Percentiles rank a stretch among this genome's conserved stretches.
These are phyloP conservation scores for Cladophialophora bantiana DNA, from an alignment of 2,329 filamentous ascomycete species.

Conservation along the genomic window DNA sequence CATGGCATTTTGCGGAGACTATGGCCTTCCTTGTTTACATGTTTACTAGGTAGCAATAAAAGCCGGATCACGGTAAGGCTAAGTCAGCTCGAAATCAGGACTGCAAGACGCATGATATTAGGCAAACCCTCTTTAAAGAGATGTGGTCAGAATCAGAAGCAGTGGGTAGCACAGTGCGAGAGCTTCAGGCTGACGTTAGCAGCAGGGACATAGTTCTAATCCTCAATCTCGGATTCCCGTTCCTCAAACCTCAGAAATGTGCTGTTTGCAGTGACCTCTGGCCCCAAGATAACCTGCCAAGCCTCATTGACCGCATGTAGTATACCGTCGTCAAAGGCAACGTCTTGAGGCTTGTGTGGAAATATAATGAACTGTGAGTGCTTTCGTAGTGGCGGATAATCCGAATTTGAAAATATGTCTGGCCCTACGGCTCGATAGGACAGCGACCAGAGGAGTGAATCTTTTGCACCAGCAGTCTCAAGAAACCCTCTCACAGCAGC, in stretches of 20 bases:
- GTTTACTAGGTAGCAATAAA: not conserved
- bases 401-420: constrained; percentile 30
- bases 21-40: not conserved
- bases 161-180: not conserved
- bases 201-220: not conserved
- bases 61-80: not conserved
- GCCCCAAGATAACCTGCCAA: constrained; percentile 71
- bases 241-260: constrained; percentile 61
- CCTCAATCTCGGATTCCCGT: constrained; percentile 29
- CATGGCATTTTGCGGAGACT: too few species aligned
- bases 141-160: not conserved
- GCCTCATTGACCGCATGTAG: constrained; percentile 71
- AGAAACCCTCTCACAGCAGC: constrained; percentile 30
- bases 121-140: not conserved
- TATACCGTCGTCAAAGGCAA: constrained; percentile 75
- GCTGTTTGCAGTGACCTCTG: constrained; percentile 55
- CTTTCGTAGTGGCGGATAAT: constrained; percentile 15
- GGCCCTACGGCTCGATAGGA: constrained; percentile 56
- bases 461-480: constrained; percentile 16
- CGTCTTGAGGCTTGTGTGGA: constrained; percentile 65
- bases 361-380: constrained; percentile 60
- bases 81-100: not conserved
- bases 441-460: constrained; percentile 35
- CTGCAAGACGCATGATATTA: not conserved
- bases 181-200: not conserved